Evolutionary conservation across 495 filamentous ascomycete genomes (phyloP).

Genomic region (Talaromyces wortmannii): DNA sequence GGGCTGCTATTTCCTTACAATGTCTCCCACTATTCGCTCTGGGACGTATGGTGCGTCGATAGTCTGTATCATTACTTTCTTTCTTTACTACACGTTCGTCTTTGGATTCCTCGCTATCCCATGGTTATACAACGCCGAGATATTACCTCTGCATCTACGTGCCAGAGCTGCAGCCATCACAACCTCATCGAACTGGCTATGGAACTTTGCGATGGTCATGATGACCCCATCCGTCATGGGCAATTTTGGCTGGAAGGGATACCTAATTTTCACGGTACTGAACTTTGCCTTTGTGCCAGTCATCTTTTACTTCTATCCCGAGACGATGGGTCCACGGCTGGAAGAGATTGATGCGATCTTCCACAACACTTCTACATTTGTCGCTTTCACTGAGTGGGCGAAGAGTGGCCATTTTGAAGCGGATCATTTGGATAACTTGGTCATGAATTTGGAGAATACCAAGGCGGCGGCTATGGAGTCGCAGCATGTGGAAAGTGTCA

Average conservation of each 20-base stretch:
- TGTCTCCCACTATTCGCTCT: slow-evolving; percentile 4
- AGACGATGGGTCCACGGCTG: slow-evolving; percentile 45
- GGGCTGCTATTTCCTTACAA: slow-evolving; percentile 3
- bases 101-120: slow-evolving; percentile 48
- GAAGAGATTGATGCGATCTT: slow-evolving; percentile 47
- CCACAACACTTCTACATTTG: slow-evolving; percentile 6
- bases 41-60: slow-evolving; percentile 2
- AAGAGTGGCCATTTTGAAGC: slow-evolving; percentile 3
- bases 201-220: no score
- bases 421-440: slow-evolving; percentile 1
- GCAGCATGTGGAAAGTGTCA: background rate
- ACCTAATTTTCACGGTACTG: slow-evolving; percentile 46
- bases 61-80: slow-evolving; percentile 8
- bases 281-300: slow-evolving; percentile 52
- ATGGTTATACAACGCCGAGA: slow-evolving; percentile 49
- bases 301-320: slow-evolving; percentile 53
- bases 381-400: slow-evolving; percentile 1
- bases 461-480: background rate
- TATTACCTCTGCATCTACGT: slow-evolving; percentile 42
- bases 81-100: slow-evolving; percentile 26
- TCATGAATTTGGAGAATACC: background rate
- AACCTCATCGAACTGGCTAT: slow-evolving; percentile 16
- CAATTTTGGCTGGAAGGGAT: slow-evolving; percentile 7
- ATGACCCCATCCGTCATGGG: no score
- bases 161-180: slow-evolving; percentile 41